A percentile compares a stretch with the other conserved stretches of the same genome.
phyloP scores from a whole-genome alignment of 1,139 yeast genomes.

The Kodamaea alishanica region DNA sequence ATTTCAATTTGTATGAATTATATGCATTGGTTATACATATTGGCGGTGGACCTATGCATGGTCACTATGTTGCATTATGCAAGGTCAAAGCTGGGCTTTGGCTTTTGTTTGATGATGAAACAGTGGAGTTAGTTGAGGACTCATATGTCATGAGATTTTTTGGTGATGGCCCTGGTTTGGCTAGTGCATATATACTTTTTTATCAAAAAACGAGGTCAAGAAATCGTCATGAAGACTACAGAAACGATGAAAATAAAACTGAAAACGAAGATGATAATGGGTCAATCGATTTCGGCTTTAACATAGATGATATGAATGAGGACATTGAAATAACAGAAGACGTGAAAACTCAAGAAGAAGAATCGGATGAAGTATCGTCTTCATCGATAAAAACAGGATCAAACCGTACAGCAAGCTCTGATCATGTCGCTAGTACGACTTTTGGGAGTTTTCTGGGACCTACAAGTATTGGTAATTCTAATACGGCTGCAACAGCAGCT shows the following conservation, averaged over 20 bases:
- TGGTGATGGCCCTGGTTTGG: slow-evolving; percentile 85
- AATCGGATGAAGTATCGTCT: background rate
- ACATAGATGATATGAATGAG: slow-evolving; percentile 30
- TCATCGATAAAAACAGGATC: background rate
- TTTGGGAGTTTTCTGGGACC: background rate
- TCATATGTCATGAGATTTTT: slow-evolving; percentile 79
- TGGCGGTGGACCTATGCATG: slow-evolving; percentile 98
- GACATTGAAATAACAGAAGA: slow-evolving; percentile 17
- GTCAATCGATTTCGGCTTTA: slow-evolving; percentile 34
- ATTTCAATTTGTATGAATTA: slow-evolving; percentile 62
- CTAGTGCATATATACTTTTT: slow-evolving; percentile 87
- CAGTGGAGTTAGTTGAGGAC: slow-evolving; percentile 86
- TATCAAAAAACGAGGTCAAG: slow-evolving; percentile 41
- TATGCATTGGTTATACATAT: slow-evolving; percentile 88
- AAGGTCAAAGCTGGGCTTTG: slow-evolving; percentile 80
- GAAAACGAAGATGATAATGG: slow-evolving; percentile 36
- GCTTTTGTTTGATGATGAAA: slow-evolving; percentile 92
- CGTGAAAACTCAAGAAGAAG: background rate
- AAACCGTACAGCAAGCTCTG: background rate
- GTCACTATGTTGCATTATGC: slow-evolving; percentile 87
- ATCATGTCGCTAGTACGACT: background rate
- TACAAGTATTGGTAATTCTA: background rate
- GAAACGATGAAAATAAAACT: slow-evolving; percentile 18
- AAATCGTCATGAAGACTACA: slow-evolving; percentile 19
- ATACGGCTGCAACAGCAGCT: no score